Evolutionary conservation across 306 rosid species (phyloP).

Genomic region (Vigna hirtella): DNA sequence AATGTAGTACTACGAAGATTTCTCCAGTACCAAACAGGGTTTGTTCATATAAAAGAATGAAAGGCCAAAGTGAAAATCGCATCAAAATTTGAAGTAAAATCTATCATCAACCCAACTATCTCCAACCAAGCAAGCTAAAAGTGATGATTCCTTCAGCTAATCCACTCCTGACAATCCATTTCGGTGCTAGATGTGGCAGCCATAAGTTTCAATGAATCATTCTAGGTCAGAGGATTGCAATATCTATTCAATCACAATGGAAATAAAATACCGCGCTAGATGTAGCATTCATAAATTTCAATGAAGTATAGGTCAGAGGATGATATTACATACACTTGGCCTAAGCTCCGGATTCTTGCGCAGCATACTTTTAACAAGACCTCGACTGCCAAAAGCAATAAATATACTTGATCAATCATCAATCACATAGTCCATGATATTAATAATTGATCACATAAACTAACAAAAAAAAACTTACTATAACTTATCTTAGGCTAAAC

Average conservation of each 20-base stretch:
- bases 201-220: no score
- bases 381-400: constrained; percentile 73
- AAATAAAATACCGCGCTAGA: constrained; percentile 23
- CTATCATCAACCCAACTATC: constrained; percentile 7
- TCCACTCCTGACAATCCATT: not conserved
- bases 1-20: not conserved
- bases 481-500: constrained; percentile 31
- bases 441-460: constrained; percentile 5
- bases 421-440: constrained; percentile 17
- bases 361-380: constrained; percentile 96
- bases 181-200: no score
- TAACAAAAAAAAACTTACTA: constrained; percentile 34
- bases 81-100: constrained; percentile 5
- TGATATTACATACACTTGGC: constrained; percentile 82
- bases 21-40: constrained; percentile 2
- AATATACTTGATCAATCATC: constrained; percentile 42
- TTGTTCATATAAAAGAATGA: not conserved
- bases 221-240: not conserved
- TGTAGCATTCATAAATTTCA: constrained; percentile 31
- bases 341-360: constrained; percentile 98
- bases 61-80: constrained; percentile 9
- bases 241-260: constrained; percentile 3
- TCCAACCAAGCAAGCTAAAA: constrained; percentile 13
- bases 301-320: constrained; percentile 44
- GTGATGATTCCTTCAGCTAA: not conserved